phyloP scores from a whole-genome alignment of 176 grass and related monocot species.

The Zea luxurians region DNA sequence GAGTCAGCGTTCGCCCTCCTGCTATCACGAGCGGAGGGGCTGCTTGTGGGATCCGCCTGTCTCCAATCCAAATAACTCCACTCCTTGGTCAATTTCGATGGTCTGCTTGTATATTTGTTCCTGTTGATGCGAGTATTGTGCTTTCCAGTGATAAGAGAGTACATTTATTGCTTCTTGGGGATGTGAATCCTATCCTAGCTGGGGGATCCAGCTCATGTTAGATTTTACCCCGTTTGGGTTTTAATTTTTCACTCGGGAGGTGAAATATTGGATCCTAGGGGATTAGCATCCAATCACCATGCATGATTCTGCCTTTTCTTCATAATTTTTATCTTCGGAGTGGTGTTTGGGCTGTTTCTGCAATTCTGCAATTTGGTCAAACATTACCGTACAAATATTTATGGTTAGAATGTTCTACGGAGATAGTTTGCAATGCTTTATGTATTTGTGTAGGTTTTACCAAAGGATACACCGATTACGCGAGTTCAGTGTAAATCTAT shows the following conservation, averaged over 20 bases:
- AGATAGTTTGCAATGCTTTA: too few relatives aligned
- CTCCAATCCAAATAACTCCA: neutral
- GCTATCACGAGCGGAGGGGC: slow-evolving; percentile 27
- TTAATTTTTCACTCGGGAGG: neutral
- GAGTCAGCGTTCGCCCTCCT: slow-evolving; percentile 10
- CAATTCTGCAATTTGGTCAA: too few relatives aligned
- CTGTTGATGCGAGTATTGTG: slow-evolving; percentile 1
- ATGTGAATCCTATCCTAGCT: neutral
- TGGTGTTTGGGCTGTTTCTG: too few relatives aligned
- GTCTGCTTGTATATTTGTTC: neutral
- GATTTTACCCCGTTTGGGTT: neutral
- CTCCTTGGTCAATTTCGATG: neutral
- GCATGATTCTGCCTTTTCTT: too few relatives aligned
- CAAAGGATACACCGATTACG: too few relatives aligned
- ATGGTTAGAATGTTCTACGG: too few relatives aligned
- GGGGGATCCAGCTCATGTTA: neutral
- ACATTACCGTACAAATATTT: too few relatives aligned
- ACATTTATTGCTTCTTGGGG: neutral
- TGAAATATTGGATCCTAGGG: neutral
- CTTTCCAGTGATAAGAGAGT: neutral
- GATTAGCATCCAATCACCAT: too few relatives aligned
- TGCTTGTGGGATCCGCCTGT: slow-evolving; percentile 13
- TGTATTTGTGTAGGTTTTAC: too few relatives aligned
- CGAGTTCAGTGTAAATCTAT: too few relatives aligned
- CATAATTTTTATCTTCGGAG: too few relatives aligned